Evolutionary conservation across 495 filamentous ascomycete species (phyloP).

Genomic region (Aspergillus panamensis): DNA sequence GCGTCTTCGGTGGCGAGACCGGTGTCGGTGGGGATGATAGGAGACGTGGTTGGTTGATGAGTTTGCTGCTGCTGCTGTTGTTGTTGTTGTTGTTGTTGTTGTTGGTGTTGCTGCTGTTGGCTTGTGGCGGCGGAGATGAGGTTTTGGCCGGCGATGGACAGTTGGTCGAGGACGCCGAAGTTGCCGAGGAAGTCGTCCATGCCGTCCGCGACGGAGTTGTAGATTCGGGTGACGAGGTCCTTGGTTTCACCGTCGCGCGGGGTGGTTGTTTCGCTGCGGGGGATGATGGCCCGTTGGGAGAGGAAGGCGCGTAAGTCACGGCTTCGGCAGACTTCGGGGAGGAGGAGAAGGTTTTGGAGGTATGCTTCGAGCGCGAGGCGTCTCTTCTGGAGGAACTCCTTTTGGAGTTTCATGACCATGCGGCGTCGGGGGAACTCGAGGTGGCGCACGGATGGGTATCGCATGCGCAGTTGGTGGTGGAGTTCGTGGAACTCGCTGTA

Average conservation of each 20-base stretch:
- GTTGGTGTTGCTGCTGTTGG: constrained; percentile 40
- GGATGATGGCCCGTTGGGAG: constrained; percentile 76
- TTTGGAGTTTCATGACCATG: constrained; percentile 93
- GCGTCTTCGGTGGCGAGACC: constrained; percentile 54
- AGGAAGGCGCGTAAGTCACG: constrained; percentile 91
- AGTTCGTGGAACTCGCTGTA: constrained; percentile 98
- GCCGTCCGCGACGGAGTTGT: constrained; percentile 92
- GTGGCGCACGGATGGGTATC: constrained; percentile 81
- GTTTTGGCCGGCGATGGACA: constrained; percentile 89
- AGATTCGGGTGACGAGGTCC: constrained; percentile 90
- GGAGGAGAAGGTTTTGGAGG: constrained; percentile 72
- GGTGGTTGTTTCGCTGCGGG: constrained; percentile 52
- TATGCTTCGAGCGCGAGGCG: constrained; percentile 80
- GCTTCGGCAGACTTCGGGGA: constrained; percentile 92
- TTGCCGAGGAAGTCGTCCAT: constrained; percentile 98
- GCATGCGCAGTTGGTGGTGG: constrained; percentile 78
- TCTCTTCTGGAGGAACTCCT: constrained; percentile 89
- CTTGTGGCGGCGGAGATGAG: constrained; percentile 83
- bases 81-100: background rate
- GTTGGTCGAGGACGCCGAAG: constrained; percentile 90
- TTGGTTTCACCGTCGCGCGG: constrained; percentile 60
- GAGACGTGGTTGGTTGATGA: constrained; percentile 18
- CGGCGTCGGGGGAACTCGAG: constrained; percentile 89
- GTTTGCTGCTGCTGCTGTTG: constrained; percentile 43
- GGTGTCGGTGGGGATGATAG: constrained; percentile 32